Percentiles rank a stretch among this genome's conserved stretches.
Evolutionary conservation across 345 rosid genomes (phyloP).

Genomic region (Firmiana major): DNA sequence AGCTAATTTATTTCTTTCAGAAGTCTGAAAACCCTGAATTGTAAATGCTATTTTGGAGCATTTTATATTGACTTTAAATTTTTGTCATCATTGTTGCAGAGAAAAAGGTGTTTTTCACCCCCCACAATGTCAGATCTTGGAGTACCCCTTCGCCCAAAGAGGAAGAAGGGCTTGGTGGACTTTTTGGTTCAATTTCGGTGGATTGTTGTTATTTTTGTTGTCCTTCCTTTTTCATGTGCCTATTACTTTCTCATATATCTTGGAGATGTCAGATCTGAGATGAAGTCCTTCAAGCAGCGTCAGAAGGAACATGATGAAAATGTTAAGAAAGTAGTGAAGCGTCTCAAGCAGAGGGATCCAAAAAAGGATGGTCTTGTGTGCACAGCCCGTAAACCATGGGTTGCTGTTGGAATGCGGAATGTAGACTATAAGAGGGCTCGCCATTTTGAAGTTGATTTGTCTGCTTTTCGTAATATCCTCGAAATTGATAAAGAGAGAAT

Average conservation of each 20-base stretch:
- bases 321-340: conserved; percentile 75
- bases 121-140: conserved; percentile 74
- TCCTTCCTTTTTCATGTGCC: conserved; percentile 80
- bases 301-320: conserved; percentile 92
- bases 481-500: conserved; percentile 80
- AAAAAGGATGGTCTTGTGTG: conserved; percentile 95
- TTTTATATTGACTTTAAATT: conserved; percentile 12
- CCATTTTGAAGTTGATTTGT: conserved; percentile 91
- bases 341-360: conserved; percentile 77
- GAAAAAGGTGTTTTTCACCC: conserved; percentile 12
- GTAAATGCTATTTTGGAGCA: not conserved
- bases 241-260: conserved; percentile 82
- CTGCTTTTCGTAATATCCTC: conserved; percentile 75
- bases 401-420: conserved; percentile 98
- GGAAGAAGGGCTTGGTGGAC: conserved; percentile 87
- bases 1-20: not conserved
- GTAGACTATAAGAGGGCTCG: conserved; percentile 97
- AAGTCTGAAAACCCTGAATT: not conserved
- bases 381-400: conserved; percentile 99
- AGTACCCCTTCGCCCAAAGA: conserved; percentile 77
- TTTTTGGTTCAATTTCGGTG: conserved; percentile 82
- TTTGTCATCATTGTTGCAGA: conserved; percentile 27
- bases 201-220: conserved; percentile 86
- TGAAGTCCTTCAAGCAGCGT: conserved; percentile 81
- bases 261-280: conserved; percentile 88